Evolutionary conservation across 345 rosid species (phyloP).

Genomic region (Salix dunnii): DNA sequence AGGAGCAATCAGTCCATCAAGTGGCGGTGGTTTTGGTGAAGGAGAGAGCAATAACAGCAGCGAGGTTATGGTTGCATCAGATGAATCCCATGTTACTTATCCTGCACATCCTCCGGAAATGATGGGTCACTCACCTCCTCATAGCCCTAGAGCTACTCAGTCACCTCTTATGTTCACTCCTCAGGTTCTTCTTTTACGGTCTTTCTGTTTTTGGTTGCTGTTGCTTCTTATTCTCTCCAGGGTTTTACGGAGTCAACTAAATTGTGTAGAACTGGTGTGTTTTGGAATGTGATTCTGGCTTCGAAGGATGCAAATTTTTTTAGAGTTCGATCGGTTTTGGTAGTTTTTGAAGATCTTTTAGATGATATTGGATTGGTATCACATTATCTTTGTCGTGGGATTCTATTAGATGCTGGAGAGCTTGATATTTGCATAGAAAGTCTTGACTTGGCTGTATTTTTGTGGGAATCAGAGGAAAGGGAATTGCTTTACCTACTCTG

Average conservation of each 20-base stretch:
- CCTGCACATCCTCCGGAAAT: constrained; percentile 36
- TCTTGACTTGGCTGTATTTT: not conserved
- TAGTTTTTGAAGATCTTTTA: not conserved
- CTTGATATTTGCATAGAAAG: not conserved
- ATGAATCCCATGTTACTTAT: constrained; percentile 25
- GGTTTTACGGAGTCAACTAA: not conserved
- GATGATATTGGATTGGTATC: not conserved
- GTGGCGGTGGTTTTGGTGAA: constrained; percentile 29
- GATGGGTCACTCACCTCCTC: constrained; percentile 96
- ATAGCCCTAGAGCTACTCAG: constrained; percentile 73
- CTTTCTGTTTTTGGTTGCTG: not conserved
- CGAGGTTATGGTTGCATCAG: constrained; percentile 44
- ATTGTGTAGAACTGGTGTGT: not conserved
- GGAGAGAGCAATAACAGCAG: constrained; percentile 31
- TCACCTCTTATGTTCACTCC: constrained; percentile 94
- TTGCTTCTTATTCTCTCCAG: not conserved
- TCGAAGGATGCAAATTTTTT: not conserved
- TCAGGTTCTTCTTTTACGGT: constrained; percentile 45
- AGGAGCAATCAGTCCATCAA: constrained; percentile 48
- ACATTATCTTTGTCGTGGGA: not conserved
- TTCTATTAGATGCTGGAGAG: not conserved
- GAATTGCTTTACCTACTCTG: not conserved
- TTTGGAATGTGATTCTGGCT: too few species aligned
- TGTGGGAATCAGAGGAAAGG: not conserved
- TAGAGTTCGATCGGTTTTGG: not conserved